phyloP scores from a whole-genome alignment of 208 protist species.

The Angomonas deanei region DNA sequence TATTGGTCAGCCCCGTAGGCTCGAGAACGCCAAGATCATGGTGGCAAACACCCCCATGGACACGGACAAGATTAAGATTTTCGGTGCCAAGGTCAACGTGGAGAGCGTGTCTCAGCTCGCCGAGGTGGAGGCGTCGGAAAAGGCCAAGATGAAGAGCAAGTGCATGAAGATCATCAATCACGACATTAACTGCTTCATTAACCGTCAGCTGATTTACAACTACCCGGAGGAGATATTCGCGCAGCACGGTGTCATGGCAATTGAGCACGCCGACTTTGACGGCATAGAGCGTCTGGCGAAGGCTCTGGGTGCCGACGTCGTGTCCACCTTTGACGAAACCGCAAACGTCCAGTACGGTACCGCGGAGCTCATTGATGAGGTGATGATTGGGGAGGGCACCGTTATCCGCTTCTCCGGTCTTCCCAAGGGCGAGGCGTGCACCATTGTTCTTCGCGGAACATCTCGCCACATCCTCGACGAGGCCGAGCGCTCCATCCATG shows the following conservation, averaged over 20 bases:
- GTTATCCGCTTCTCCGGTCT: conserved; percentile 98
- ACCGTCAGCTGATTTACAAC: conserved; percentile 99
- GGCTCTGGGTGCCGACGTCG: conserved; percentile 97
- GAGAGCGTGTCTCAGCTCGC: conserved; percentile 94
- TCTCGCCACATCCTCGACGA: conserved; percentile 99
- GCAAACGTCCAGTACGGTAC: conserved; percentile 94
- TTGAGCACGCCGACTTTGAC: conserved; percentile 99
- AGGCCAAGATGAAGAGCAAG: conserved; percentile 91
- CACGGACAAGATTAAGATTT: conserved; percentile 99
- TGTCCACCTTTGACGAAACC: conserved; percentile 98
- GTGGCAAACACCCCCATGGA: conserved; percentile 99
- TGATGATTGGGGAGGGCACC: conserved; percentile 98
- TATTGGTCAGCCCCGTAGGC: conserved; percentile 95
- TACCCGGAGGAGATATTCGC: conserved; percentile 99
- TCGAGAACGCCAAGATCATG: conserved; percentile 98
- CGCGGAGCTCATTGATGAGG: conserved; percentile 96
- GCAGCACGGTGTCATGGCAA: conserved; percentile 95
- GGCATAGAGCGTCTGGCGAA: conserved; percentile 94
- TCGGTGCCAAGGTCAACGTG: conserved; percentile 94
- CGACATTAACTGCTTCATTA: conserved; percentile 99
- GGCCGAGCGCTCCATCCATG: conserved; percentile 99
- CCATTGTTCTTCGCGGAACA: conserved; percentile 98
- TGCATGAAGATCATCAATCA: conserved; percentile 96
- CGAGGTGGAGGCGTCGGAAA: conserved; percentile 99
- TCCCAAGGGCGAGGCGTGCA: conserved; percentile 95